Evolutionary conservation across 148 eudicot species (phyloP), one percentile per base, ranked within the genome.

Genomic region (Rheum nobile): DNA sequence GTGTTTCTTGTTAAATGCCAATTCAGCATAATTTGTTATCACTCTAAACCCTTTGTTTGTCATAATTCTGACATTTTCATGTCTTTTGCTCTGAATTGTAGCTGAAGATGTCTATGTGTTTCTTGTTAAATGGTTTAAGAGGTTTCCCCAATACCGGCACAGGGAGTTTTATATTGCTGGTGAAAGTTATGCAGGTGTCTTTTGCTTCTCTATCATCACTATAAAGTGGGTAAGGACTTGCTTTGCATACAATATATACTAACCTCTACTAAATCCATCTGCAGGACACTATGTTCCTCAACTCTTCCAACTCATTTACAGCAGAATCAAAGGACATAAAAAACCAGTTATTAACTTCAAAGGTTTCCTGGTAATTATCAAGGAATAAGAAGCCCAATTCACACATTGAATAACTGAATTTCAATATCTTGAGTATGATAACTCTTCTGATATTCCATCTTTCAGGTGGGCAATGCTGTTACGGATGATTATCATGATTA

Each of bases 201-300:
- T 14, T 29, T 73, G 52, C 32, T 61, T 69, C 39, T 19, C 10
- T 31, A 24, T 63, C 46, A 21, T 24, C 26, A 37, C 52, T n/a
- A 44, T 35, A 63, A 24, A 67, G 17, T 35, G 1, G 12, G 34
- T 11, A 59, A 28, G 9, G 12, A 26, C 24, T 48, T 43, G 35
- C 28, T 59, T 41, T 59, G 1, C 17, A 43, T 12, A 41, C 50
- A 71, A 19, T 39, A 21, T 3, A 9, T 43, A n/a, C 73, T 38
- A 71, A 21, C 17, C 46, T 22, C 19, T 57, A 37, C 59, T 50
- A 29, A 28, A 17, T 55, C 41, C 32, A 52, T 77, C 74, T 79
- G 70, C 85, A 93, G 96, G 98, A 13, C 98, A 90, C 72, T 93
- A 87, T 80, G 98, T 93, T 82, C 98, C 98, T 31, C 97, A 93